Evolutionary conservation across 768 basidiomycete species (phyloP).

Genomic region (Hygrophorus pudorinus): DNA sequence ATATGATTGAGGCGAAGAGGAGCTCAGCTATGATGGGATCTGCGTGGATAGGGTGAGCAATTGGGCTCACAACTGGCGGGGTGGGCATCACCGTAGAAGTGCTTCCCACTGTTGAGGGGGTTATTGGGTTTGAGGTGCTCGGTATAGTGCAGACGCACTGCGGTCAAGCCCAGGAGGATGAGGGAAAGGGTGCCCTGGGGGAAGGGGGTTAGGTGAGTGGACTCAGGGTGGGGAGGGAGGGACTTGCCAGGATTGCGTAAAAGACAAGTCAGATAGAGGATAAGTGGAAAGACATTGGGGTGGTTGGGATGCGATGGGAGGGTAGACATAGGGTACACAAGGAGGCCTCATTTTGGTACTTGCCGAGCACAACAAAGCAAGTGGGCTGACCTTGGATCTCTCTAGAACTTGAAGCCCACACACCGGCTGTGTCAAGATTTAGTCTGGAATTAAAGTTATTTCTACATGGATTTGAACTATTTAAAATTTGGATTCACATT

Average conservation of each 20-base stretch:
- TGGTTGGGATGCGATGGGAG: too few relatives aligned
- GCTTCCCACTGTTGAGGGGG: slow-evolving; percentile 47
- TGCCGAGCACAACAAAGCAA: too few relatives aligned
- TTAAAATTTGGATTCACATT: too few relatives aligned
- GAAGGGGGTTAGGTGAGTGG: background rate
- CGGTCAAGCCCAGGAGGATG: slow-evolving; percentile 46
- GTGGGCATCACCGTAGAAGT: slow-evolving; percentile 35
- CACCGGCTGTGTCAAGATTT: too few relatives aligned
- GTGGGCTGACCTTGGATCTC: too few relatives aligned
- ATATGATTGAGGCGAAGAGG: slow-evolving; percentile 49
- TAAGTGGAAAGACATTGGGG: slow-evolving; percentile 11
- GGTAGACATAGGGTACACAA: too few relatives aligned
- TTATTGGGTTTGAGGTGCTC: slow-evolving; percentile 40
- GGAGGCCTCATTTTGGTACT: too few relatives aligned
- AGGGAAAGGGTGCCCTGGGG: slow-evolving; percentile 38
- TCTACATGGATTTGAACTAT: too few relatives aligned
- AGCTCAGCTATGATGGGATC: slow-evolving; percentile 67
- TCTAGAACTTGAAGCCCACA: too few relatives aligned
- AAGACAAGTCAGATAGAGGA: slow-evolving; percentile 29
- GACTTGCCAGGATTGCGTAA: slow-evolving; percentile 33
- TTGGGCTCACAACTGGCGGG: slow-evolving; percentile 1
- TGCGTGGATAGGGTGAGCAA: slow-evolving; percentile 16
- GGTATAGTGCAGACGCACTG: slow-evolving; percentile 58
- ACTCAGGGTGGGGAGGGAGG: background rate
- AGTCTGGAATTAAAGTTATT: too few relatives aligned